Evolutionary conservation across 352 stramenopile species (phyloP).

Genomic region (Aphanomyces invadans): DNA sequence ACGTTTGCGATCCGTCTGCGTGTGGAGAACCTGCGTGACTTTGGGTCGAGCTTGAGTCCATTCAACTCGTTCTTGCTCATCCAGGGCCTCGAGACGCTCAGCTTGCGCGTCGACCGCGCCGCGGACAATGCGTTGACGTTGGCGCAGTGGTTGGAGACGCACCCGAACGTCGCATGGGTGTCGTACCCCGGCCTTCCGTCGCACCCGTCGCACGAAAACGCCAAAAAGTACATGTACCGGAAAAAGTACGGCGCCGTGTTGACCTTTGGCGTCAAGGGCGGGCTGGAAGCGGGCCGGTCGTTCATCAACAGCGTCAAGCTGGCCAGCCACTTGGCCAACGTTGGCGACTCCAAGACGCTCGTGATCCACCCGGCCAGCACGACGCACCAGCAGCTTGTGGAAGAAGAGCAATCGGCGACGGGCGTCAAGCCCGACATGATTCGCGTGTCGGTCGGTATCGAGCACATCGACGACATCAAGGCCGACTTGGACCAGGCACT

Average conservation of each 20-base stretch:
- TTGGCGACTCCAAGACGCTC: constrained; percentile 90
- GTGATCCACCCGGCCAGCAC: constrained; percentile 92
- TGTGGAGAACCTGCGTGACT: constrained; percentile 62
- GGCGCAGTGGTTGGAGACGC: constrained; percentile 82
- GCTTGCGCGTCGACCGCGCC: constrained; percentile 91
- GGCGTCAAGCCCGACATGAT: constrained; percentile 91
- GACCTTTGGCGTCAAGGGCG: constrained; percentile 91
- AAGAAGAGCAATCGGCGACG: constrained; percentile 79
- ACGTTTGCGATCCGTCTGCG: constrained; percentile 34
- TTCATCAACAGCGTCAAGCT: constrained; percentile 92
- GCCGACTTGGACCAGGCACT: constrained; percentile 79
- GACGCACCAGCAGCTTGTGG: constrained; percentile 89
- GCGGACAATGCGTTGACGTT: constrained; percentile 90
- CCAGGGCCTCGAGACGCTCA: constrained; percentile 93
- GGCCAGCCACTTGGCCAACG: constrained; percentile 92
- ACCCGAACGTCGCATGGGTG: constrained; percentile 88
- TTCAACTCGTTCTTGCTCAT: constrained; percentile 93
- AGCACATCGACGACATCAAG: constrained; percentile 88
- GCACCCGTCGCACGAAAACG: constrained; percentile 85
- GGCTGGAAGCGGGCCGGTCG: constrained; percentile 63
- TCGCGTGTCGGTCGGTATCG: constrained; percentile 88
- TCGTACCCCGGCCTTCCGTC: constrained; percentile 86
- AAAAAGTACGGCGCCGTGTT: constrained; percentile 78
- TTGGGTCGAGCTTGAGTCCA: constrained; percentile 87
- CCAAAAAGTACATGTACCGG: constrained; percentile 55